phyloP scores from a whole-genome alignment of 2,329 filamentous ascomycete genomes.

The Tolypocladium tundrense region DNA sequence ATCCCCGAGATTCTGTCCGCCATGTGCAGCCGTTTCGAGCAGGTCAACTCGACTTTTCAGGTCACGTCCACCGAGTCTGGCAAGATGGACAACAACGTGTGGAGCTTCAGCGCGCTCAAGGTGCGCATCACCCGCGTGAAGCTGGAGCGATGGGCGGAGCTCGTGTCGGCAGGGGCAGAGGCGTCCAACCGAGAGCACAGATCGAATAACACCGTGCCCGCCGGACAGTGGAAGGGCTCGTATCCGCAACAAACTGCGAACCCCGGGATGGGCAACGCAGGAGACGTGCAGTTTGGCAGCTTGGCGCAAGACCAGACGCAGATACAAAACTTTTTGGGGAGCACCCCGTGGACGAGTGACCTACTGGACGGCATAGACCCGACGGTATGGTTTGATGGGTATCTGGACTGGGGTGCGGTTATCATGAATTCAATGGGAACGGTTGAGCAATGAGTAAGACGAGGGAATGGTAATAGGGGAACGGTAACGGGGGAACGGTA shows the following conservation, averaged over 20 bases:
- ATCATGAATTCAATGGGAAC: constrained; percentile 20
- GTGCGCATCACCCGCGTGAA: constrained; percentile 35
- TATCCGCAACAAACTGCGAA: constrained; percentile 6
- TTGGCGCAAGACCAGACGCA: constrained; percentile 13
- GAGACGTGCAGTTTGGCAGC: constrained; percentile 5
- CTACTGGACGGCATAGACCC: constrained; percentile 22
- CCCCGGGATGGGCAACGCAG: constrained; percentile 2
- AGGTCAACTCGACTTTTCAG: constrained; percentile 27
- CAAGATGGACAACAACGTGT: constrained; percentile 32
- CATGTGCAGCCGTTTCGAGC: constrained; percentile 31
- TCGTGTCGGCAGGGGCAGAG: constrained; percentile 27
- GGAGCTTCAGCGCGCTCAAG: constrained; percentile 37
- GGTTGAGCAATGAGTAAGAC: not conserved
- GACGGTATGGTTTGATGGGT: constrained; percentile 23
- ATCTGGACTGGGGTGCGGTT: constrained; percentile 22
- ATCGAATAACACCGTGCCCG: not conserved
- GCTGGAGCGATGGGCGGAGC: constrained; percentile 35
- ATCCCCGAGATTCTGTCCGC: constrained; percentile 30
- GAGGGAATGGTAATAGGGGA: not conserved
- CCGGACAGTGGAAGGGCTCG: constrained; percentile 6
- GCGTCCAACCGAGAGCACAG: constrained; percentile 8
- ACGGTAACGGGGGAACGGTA: not conserved
- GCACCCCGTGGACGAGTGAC: constrained; percentile 19
- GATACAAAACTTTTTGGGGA: constrained; percentile 14
- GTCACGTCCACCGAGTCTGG: constrained; percentile 18